Conservation (phyloP, 768 basidiomycete species). For the Suillus luteus region DNA sequence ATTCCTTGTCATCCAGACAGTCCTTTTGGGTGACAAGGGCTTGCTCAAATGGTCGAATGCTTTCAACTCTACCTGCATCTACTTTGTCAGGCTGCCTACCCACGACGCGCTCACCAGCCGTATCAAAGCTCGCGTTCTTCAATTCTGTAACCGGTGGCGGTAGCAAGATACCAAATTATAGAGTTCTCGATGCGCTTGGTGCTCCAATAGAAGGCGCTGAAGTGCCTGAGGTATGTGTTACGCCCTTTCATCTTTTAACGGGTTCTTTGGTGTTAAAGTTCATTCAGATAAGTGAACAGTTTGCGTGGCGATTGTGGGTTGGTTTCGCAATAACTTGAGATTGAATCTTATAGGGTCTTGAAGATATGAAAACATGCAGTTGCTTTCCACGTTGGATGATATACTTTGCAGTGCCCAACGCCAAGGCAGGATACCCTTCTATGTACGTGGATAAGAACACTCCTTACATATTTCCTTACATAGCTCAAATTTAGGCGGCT, state of each 20-base stretch:
- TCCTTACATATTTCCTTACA: not conserved
- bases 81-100: slow-evolving; percentile 36
- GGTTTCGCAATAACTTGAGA: not conserved
- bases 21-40: slow-evolving; percentile 1
- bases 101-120: slow-evolving; percentile 57
- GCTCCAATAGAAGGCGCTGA: slow-evolving; percentile 70
- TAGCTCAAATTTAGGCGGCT: slow-evolving; percentile 60
- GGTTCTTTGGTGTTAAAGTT: slow-evolving; percentile 13
- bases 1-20: slow-evolving; percentile 7
- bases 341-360: slow-evolving; percentile 4
- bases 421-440: slow-evolving; percentile 91
- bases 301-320: slow-evolving; percentile 64
- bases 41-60: slow-evolving; percentile 18
- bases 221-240: slow-evolving; percentile 66
- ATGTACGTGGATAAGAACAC: slow-evolving; percentile 49
- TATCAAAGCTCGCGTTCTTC: slow-evolving; percentile 73
- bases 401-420: slow-evolving; percentile 90
- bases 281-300: slow-evolving; percentile 61
- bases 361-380: slow-evolving; percentile 78
- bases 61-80: slow-evolving; percentile 8
- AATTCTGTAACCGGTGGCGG: slow-evolving; percentile 68
- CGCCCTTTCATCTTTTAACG: not conserved
- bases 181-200: slow-evolving; percentile 82
- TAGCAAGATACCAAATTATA: slow-evolving; percentile 78
- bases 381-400: slow-evolving; percentile 83